phyloP scores from a whole-genome alignment of 2,329 filamentous ascomycete genomes.

The Westerdykella ornata region DNA sequence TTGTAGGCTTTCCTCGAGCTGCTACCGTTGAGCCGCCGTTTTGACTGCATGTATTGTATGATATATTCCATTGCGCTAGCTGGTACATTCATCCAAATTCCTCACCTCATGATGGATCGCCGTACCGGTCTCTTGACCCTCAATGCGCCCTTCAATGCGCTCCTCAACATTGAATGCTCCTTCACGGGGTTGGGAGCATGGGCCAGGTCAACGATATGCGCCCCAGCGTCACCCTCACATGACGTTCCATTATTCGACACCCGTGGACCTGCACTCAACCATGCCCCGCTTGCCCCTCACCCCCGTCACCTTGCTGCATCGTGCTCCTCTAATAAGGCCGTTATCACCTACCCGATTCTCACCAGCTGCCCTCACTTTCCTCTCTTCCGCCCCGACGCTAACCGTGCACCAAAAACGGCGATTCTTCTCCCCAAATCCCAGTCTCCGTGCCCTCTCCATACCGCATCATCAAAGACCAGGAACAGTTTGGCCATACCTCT shows the following conservation, averaged over 20 bases:
- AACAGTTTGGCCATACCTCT: slow-evolving; percentile 43
- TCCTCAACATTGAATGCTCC: too few species aligned
- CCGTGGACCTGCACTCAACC: not conserved
- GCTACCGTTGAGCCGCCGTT: too few species aligned
- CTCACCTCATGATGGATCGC: too few species aligned
- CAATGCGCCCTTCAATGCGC: too few species aligned
- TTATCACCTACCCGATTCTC: slow-evolving; percentile 27
- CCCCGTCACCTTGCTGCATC: not conserved
- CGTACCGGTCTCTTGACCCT: too few species aligned
- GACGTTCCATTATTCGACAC: not conserved
- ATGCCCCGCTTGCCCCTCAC: slow-evolving; percentile 1
- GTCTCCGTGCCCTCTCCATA: slow-evolving; percentile 1
- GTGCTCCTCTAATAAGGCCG: not conserved
- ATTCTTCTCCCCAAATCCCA: not conserved
- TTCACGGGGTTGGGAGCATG: not conserved
- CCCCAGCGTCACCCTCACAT: not conserved
- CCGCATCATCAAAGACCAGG: not conserved
- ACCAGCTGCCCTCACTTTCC: slow-evolving; percentile 8
- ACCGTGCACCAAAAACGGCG: slow-evolving; percentile 11
- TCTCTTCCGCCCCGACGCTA: slow-evolving; percentile 28
- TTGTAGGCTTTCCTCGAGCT: too few species aligned
- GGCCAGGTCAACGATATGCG: not conserved
- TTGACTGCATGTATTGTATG: too few species aligned
- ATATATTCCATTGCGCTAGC: too few species aligned
- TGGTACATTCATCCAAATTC: too few species aligned